These are phyloP conservation scores for Pestalotiopsis sp. DNA, from an alignment of 2,329 filamentous ascomycete genomes.

Conservation along the genomic window DNA sequence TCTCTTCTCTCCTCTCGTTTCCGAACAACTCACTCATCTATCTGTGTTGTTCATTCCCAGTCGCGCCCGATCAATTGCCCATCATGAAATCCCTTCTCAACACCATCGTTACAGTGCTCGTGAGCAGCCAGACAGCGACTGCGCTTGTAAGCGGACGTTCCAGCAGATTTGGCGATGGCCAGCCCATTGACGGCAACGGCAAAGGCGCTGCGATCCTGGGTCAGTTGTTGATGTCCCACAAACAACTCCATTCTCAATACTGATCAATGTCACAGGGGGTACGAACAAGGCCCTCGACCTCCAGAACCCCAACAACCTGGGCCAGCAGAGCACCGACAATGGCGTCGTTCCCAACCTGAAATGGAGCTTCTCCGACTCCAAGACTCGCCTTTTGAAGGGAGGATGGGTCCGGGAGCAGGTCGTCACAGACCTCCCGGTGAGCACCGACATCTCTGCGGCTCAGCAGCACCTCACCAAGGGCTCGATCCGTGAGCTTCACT, in stretches of 20 bases:
- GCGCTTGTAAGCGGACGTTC: background rate
- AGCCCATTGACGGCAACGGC: constrained; percentile 6
- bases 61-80: background rate
- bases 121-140: background rate
- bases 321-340: constrained; percentile 61
- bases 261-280: constrained; percentile 49
- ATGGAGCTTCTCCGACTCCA: constrained; percentile 71
- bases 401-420: constrained; percentile 71
- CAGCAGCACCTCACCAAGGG: constrained; percentile 71
- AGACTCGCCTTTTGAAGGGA: constrained; percentile 62
- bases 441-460: constrained; percentile 67
- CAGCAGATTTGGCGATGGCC: background rate
- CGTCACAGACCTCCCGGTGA: constrained; percentile 66
- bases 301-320: constrained; percentile 66
- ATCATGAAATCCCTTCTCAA: background rate
- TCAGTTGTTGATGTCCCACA: background rate
- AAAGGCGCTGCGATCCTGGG: constrained; percentile 8
- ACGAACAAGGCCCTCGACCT: constrained; percentile 64
- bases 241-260: background rate
- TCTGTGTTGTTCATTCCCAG: background rate
- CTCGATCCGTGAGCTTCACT: constrained; percentile 67
- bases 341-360: constrained; percentile 69
- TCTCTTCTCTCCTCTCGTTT: background rate
- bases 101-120: background rate
- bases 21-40: background rate